Evolutionary conservation across 176 grass and related monocot genomes (phyloP), one percentile per base, ranked within the genome.

Genomic region (Guadua angustifolia): DNA sequence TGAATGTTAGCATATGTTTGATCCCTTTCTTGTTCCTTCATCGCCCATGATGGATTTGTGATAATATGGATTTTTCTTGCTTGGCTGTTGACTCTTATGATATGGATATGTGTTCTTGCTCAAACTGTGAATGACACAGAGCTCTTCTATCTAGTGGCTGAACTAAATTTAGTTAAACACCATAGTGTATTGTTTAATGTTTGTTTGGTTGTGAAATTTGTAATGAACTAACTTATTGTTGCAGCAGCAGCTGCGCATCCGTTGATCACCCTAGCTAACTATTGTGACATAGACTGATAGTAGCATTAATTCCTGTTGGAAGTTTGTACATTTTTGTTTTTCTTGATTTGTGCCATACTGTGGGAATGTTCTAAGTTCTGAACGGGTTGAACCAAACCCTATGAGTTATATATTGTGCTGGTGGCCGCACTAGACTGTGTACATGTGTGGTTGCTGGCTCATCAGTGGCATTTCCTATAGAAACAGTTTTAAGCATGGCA

Each of bases 161-260:
- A 21, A 53, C 25, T 74, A 2, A 33, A 36, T 8, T 71, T 44
- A 21, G 10, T 21, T 58, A n/a, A 7, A 32, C 44, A 56, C 25
- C 36, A 19, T 82, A 45, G n/a, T 70, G 43, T 70, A 9, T 35
- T 35, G 35, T 47, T 35, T 68, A 8, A 35, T 24, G 6, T 85
- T 59, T 85, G 22, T 25, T 70, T 47, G 50, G 8, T 74, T 86
- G 60, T 74, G 8, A 80, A 52, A 44, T 56, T 73, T 66, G 2
- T 74, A 74, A 22, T 5, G 4, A 74, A 42, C 16, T 24, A 62
- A 33, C 24, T 46, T 61, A 11, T 38, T 56, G 45, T 61, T 62
- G 53, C 24, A 55, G n/a, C 33, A 50, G 62, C 45, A 52, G 13
- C 7, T 24, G 38, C 52, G 18, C 32, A 49, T 83, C 29, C 1